Percentiles rank a stretch among this genome's conserved stretches.
phyloP scores from a whole-genome alignment of 1,284 basidiomycete species.

The Moniliophthora roreri region DNA sequence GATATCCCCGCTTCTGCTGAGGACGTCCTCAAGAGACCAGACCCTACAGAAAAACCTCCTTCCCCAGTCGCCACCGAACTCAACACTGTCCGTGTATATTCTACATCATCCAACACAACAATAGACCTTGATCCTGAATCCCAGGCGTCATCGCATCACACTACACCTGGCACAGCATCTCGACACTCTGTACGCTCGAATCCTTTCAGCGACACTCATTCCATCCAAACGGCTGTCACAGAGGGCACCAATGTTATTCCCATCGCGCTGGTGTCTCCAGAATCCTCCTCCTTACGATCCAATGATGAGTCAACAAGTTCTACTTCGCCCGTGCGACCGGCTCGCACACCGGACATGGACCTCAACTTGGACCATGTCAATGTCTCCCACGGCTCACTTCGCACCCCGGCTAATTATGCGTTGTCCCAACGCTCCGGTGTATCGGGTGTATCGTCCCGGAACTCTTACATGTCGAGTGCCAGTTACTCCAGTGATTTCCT shows the following conservation, averaged over 20 bases:
- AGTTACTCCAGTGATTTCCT: conserved; percentile 78
- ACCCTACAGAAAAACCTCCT: conserved; percentile 66
- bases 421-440: conserved; percentile 55
- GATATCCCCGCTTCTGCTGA: conserved; percentile 73
- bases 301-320: conserved; percentile 30
- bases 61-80: conserved; percentile 31
- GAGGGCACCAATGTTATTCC: conserved; percentile 82
- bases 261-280: conserved; percentile 74
- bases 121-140: conserved; percentile 61
- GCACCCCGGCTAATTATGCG: conserved; percentile 39
- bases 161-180: conserved; percentile 25
- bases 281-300: conserved; percentile 35
- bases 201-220: conserved; percentile 75
- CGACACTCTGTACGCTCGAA: conserved; percentile 45
- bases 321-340: conserved; percentile 57
- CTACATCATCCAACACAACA: conserved; percentile 44
- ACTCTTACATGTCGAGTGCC: conserved; percentile 71
- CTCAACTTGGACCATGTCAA: conserved; percentile 66
- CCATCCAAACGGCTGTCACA: conserved; percentile 75
- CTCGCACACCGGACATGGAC: conserved; percentile 57
- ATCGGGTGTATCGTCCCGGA: conserved; percentile 52
- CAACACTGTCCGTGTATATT: conserved; percentile 47
- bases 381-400: conserved; percentile 52
- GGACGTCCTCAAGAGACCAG: conserved; percentile 73
- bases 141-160: conserved; percentile 32